Conservation (phyloP, 164 flowering plant genomes). For the grape (Vitis vinifera) region ASM3070453v1 NC_081807.1:10286501-10287000, state of each 20-base stretch:
- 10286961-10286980: neutral
- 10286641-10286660: slow-evolving; percentile 48
- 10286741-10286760: slow-evolving; percentile 39
- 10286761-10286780: slow-evolving; percentile 68
- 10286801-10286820: slow-evolving; percentile 50
- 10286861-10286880: neutral
- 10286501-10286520: neutral
- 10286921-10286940: neutral
- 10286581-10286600: slow-evolving; percentile 7
- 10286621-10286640: slow-evolving; percentile 44
- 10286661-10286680: slow-evolving; percentile 49
- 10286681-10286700: slow-evolving; percentile 64
- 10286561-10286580: neutral
- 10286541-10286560: neutral
- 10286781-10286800: slow-evolving; percentile 50
- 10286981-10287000: too few relatives aligned
- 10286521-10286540: neutral
- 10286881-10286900: neutral
- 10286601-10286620: slow-evolving; percentile 44
- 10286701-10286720: slow-evolving; percentile 34
- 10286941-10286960: neutral
- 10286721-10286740: slow-evolving; percentile 34
- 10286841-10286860: slow-evolving; percentile 59
- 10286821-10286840: slow-evolving; percentile 57
- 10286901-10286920: neutral